These are phyloP conservation scores for Dactylellina parvicollis DNA, from an alignment of 2,329 filamentous ascomycete genomes.

Conservation along the genomic window DNA sequence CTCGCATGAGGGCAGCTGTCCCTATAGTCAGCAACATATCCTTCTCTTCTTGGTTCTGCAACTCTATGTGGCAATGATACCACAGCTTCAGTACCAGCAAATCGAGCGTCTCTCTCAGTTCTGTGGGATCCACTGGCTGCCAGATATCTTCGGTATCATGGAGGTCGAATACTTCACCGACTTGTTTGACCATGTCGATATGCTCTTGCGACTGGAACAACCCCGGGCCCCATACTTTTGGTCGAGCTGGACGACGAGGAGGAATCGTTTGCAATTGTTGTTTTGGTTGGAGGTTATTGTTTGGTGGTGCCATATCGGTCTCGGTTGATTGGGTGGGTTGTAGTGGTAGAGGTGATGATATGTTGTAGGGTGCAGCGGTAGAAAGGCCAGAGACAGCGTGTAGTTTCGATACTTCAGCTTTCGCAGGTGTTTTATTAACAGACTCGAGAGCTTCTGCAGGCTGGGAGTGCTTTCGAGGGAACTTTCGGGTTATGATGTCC, in stretches of 20 bases:
- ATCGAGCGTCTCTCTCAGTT: neutral
- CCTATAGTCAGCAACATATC: conserved; percentile 13
- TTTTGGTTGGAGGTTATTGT: neutral
- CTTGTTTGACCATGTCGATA: conserved; percentile 11
- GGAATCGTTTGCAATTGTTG: neutral
- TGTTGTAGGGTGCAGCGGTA: neutral
- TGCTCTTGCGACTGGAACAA: conserved; percentile 22
- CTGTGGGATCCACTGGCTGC: conserved; percentile 20
- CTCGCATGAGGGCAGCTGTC: conserved; percentile 21
- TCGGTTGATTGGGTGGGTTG: neutral
- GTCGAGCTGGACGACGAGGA: neutral
- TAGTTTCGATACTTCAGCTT: neutral
- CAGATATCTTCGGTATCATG: conserved; percentile 11
- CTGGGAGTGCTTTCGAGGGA: neutral
- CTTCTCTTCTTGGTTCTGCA: neutral
- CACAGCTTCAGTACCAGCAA: conserved; percentile 1
- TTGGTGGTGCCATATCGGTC: neutral
- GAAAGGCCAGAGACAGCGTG: neutral
- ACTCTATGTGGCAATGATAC: neutral
- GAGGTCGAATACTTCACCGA: conserved; percentile 18
- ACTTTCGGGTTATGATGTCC: neutral
- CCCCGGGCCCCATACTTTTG: conserved; percentile 12
- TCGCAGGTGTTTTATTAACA: neutral
- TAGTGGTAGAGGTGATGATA: neutral
- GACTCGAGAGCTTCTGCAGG: neutral